These are phyloP conservation scores for Fusarium heterosporum DNA, from an alignment of 2,329 filamentous ascomycete genomes.

Conservation along the genomic window DNA sequence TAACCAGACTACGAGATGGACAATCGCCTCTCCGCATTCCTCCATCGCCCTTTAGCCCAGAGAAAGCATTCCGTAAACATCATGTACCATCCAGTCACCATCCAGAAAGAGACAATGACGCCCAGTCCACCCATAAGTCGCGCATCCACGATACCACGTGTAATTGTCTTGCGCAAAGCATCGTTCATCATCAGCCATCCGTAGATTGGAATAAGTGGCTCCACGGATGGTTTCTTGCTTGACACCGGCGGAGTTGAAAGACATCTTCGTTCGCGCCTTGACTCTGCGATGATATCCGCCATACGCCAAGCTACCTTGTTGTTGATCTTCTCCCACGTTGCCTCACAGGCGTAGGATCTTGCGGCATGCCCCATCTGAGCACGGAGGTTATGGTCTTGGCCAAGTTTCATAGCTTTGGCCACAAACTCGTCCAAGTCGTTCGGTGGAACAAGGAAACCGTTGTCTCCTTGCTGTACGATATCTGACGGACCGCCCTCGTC, in stretches of 20 bases:
- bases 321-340: slow-evolving; percentile 79
- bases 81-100: slow-evolving; percentile 61
- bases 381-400: slow-evolving; percentile 58
- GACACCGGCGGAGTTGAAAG: slow-evolving; percentile 24
- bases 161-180: slow-evolving; percentile 52
- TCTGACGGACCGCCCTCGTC: slow-evolving; percentile 78
- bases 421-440: slow-evolving; percentile 71
- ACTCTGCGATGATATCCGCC: slow-evolving; percentile 63
- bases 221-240: slow-evolving; percentile 37
- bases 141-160: slow-evolving; percentile 56
- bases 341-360: slow-evolving; percentile 68
- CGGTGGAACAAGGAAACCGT: slow-evolving; percentile 71
- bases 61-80: slow-evolving; percentile 60
- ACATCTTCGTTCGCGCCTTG: slow-evolving; percentile 51
- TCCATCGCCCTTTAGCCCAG: slow-evolving; percentile 53
- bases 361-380: slow-evolving; percentile 60
- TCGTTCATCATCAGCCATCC: slow-evolving; percentile 60
- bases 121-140: slow-evolving; percentile 59
- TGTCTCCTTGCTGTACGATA: slow-evolving; percentile 69
- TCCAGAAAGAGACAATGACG: slow-evolving; percentile 63
- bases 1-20: slow-evolving; percentile 23
- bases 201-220: slow-evolving; percentile 55
- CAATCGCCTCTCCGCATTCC: slow-evolving; percentile 46
- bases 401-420: slow-evolving; percentile 62
- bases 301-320: slow-evolving; percentile 76